Conservation (phyloP, 164 flowering plant genomes). For the Magnolia kwangsiensis region DNA sequence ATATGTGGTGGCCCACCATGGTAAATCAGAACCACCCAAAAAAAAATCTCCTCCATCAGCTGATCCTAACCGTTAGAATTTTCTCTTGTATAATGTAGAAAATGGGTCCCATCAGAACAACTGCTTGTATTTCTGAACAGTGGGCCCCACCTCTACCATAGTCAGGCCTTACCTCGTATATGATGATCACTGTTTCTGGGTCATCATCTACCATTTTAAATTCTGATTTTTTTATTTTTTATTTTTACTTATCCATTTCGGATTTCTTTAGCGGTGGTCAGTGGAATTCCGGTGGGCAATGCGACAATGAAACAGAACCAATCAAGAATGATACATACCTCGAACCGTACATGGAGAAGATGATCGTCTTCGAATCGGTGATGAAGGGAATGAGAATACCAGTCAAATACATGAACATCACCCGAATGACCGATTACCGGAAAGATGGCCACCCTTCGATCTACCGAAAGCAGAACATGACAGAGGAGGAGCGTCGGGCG, state of each 20-base stretch:
- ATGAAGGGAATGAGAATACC: slow-evolving; percentile 15
- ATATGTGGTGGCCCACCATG: no score
- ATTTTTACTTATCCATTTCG: neutral
- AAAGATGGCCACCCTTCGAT: slow-evolving; percentile 18
- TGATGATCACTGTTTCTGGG: no score
- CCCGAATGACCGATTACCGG: slow-evolving; percentile 17
- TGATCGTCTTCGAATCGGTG: slow-evolving; percentile 16
- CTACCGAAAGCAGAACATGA: slow-evolving; percentile 11
- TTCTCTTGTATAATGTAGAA: no score
- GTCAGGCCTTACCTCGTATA: no score
- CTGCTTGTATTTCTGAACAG: no score
- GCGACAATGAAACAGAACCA: slow-evolving; percentile 15
- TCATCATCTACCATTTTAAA: neutral
- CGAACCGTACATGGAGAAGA: slow-evolving; percentile 1
- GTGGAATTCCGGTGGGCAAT: slow-evolving; percentile 23
- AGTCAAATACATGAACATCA: slow-evolving; percentile 16
- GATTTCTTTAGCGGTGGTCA: slow-evolving; percentile 13
- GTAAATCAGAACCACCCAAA: no score
- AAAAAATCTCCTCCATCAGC: no score
- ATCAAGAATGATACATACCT: slow-evolving; percentile 11
- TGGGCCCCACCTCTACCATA: no score
- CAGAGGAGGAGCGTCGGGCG: slow-evolving; percentile 10
- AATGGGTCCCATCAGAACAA: no score
- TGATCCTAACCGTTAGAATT: no score
- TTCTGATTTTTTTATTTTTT: no score